A percentile compares a stretch with the other conserved stretches of the same genome.
Conservation (phyloP, 768 basidiomycete genomes). For the Lanmaoa pseudosensibilis region DNA sequence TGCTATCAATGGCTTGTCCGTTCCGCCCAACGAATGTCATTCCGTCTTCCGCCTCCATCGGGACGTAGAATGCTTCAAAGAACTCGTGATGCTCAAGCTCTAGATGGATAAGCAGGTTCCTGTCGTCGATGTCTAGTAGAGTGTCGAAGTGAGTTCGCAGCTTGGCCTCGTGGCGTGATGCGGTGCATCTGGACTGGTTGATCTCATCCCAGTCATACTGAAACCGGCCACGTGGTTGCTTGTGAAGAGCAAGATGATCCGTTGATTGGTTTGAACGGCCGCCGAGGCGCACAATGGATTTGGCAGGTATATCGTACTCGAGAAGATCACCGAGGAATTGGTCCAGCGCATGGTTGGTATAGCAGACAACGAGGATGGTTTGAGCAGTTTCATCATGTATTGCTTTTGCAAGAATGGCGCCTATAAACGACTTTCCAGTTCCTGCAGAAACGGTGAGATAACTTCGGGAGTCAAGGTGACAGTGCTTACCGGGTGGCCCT, state of each 20-base stretch:
- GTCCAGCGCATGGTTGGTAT: slow-evolving; percentile 73
- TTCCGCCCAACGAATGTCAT: slow-evolving; percentile 45
- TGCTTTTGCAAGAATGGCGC: slow-evolving; percentile 59
- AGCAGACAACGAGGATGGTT: slow-evolving; percentile 65
- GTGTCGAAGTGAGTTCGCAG: neutral
- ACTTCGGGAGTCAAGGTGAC: neutral
- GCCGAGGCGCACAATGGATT: slow-evolving; percentile 54
- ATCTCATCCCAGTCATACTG: slow-evolving; percentile 4
- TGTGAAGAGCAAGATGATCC: slow-evolving; percentile 44
- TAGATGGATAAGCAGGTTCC: slow-evolving; percentile 40
- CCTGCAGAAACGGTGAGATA: slow-evolving; percentile 38
- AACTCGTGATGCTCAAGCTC: slow-evolving; percentile 46
- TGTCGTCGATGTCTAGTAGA: slow-evolving; percentile 27
- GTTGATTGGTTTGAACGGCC: slow-evolving; percentile 52
- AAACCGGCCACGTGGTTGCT: neutral
- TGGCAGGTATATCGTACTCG: slow-evolving; percentile 43
- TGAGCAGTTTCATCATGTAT: slow-evolving; percentile 46
- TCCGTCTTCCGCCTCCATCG: slow-evolving; percentile 38
- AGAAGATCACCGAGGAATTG: slow-evolving; percentile 56
- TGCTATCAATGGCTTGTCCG: slow-evolving; percentile 37
- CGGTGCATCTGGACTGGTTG: slow-evolving; percentile 29
- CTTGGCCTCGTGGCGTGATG: slow-evolving; percentile 36
- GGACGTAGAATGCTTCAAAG: slow-evolving; percentile 45
- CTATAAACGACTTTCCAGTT: slow-evolving; percentile 73
- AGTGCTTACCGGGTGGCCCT: slow-evolving; percentile 61